These are phyloP conservation scores for Porphyrellus cyaneotinctus DNA, from an alignment of 768 basidiomycete genomes.

Conservation along the genomic window DNA sequence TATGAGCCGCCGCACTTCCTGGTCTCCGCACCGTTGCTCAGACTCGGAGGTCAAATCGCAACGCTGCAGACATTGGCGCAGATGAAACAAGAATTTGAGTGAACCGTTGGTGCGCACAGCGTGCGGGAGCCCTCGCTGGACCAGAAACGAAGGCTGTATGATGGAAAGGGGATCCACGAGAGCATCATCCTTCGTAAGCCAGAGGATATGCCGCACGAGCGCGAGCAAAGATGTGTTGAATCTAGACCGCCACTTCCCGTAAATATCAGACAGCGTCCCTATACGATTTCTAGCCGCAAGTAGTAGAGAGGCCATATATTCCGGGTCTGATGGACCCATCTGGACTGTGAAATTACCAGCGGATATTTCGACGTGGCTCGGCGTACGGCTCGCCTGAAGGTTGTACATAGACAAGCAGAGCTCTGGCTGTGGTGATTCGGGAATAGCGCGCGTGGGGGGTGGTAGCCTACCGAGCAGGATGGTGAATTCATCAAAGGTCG, in stretches of 20 bases:
- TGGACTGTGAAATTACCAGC: slow-evolving; percentile 21
- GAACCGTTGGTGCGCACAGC: slow-evolving; percentile 60
- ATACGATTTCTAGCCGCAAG: slow-evolving; percentile 10
- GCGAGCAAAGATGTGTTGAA: slow-evolving; percentile 32
- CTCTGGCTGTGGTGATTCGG: slow-evolving; percentile 13
- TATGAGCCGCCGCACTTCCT: slow-evolving; percentile 36
- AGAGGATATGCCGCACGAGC: slow-evolving; percentile 48
- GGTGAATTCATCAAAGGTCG: slow-evolving; percentile 16
- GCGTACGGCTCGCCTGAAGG: slow-evolving; percentile 16
- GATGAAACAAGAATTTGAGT: slow-evolving; percentile 76
- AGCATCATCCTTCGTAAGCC: slow-evolving; percentile 44
- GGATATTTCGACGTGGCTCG: slow-evolving; percentile 16
- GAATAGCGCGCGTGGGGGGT: background rate
- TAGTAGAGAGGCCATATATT: slow-evolving; percentile 20
- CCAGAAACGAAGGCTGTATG: slow-evolving; percentile 78
- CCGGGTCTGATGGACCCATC: slow-evolving; percentile 30
- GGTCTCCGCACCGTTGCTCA: slow-evolving; percentile 16
- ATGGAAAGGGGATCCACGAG: slow-evolving; percentile 75
- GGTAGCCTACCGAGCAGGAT: slow-evolving; percentile 10
- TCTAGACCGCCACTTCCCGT: slow-evolving; percentile 30
- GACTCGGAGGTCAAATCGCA: slow-evolving; percentile 34
- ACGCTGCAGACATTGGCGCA: slow-evolving; percentile 51
- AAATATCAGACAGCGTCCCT: slow-evolving; percentile 13
- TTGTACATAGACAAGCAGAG: slow-evolving; percentile 17
- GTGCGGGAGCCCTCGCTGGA: slow-evolving; percentile 70